Evolutionary conservation across 176 grass and related monocot species (phyloP), one percentile per base, ranked within the genome.

Genomic region (Cenchrus fungigraminus): DNA sequence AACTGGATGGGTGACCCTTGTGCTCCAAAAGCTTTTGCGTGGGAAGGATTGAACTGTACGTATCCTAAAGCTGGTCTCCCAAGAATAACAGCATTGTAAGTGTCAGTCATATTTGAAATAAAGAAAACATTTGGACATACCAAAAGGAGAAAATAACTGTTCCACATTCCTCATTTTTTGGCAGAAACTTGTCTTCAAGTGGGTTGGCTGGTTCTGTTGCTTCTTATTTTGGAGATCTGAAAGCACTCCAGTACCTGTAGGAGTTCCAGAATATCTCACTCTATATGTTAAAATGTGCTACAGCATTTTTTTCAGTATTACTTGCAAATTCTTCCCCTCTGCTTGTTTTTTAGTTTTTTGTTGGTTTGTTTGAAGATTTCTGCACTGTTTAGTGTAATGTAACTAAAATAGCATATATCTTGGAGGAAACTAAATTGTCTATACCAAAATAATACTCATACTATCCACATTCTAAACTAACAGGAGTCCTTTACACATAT

Each of bases 121-220:
- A 80, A 45, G 4, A 49, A 86, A 62, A 31, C 6, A 8, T 68
- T 10, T 16, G 49, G 49, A 78, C 28, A 44, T 49, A 19, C 22
- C 71, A 53, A 62, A 54, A 34, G n/a, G 28, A 47, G 63, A 80
- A 4, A 61, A 17, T 52, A 82, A 72, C 14, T 82, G 0, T 44
- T 81, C 52, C 34, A 12, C 12, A 50, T 65, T 46, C 9, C 10
- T 77, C 2, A 4, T 59, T 40, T 88, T 2, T 77, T 63, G 55
- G 73, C 87, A 94, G 92, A 70, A 83, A 89, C 56, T 67, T 87
- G 25, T 84, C 92, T 62, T 87, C 77, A 5, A 88, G 45, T 85
- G 89, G 89, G 50, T 77, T 94, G 84, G 29, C 54, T 7, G 89
- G 92, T 49, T 10, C 65, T 29, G 88, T 92, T 63, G n/a, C 22